phyloP scores from a whole-genome alignment of 2,329 filamentous ascomycete species.

The Nigrospora oryzae region DNA sequence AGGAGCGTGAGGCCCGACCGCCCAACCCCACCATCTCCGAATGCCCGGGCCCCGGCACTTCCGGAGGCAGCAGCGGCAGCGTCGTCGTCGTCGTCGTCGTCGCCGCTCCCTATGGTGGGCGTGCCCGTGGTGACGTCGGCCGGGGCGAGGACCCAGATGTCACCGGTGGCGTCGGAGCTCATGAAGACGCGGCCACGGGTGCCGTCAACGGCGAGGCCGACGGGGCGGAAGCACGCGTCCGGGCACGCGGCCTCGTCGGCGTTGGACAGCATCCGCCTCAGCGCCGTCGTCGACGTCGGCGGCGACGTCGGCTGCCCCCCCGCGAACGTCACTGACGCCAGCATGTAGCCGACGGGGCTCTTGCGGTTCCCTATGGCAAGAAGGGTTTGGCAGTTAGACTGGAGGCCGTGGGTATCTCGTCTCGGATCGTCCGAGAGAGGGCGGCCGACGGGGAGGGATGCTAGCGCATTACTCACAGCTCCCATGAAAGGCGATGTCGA shows the following conservation, averaged over 20 bases:
- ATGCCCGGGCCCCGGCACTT: too few species aligned
- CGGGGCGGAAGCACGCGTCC: slow-evolving; percentile 51
- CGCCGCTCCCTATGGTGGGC: background rate
- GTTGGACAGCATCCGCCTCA: slow-evolving; percentile 46
- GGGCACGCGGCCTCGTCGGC: slow-evolving; percentile 44
- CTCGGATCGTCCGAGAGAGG: background rate
- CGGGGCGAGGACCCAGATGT: slow-evolving; percentile 6
- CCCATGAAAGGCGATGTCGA: slow-evolving; percentile 68
- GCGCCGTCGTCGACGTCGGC: slow-evolving; percentile 33
- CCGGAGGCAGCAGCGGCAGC: too few species aligned
- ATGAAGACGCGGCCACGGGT: slow-evolving; percentile 5
- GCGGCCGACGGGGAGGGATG: background rate
- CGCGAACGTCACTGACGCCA: slow-evolving; percentile 30
- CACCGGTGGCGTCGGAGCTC: slow-evolving; percentile 8
- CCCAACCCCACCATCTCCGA: too few species aligned
- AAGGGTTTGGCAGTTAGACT: too few species aligned
- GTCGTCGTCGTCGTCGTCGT: background rate
- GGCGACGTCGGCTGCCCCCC: slow-evolving; percentile 30
- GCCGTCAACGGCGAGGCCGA: slow-evolving; percentile 37
- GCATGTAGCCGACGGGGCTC: slow-evolving; percentile 35
- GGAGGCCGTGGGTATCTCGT: too few species aligned
- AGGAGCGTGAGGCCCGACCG: too few species aligned
- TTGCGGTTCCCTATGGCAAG: slow-evolving; percentile 28
- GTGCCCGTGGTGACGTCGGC: slow-evolving; percentile 1
- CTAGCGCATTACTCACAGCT: slow-evolving; percentile 41